Evolutionary conservation across 495 filamentous ascomycete species (phyloP).

Genomic region (Lepraria neglecta): DNA sequence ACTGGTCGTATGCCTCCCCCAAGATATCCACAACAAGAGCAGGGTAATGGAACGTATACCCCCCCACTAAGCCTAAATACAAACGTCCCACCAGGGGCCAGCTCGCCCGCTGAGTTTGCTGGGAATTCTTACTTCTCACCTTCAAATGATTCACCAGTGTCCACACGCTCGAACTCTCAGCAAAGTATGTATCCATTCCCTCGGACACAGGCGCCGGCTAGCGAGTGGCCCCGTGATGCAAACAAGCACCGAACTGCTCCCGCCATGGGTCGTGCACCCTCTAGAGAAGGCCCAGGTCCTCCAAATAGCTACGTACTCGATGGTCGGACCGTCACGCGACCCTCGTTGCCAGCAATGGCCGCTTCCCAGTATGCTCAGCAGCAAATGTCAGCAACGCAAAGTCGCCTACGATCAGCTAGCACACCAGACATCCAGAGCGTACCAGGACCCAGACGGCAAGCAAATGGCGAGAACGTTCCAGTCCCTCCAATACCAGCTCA

Average conservation of each 20-base stretch:
- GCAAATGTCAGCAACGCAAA: conserved; percentile 45
- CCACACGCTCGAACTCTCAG: conserved; percentile 74
- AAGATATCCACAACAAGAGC: conserved; percentile 59
- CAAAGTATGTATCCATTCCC: conserved; percentile 69
- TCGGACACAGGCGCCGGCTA: conserved; percentile 58
- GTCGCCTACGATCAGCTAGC: conserved; percentile 59
- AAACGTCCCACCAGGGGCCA: conserved; percentile 43
- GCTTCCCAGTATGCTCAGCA: conserved; percentile 49
- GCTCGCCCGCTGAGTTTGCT: conserved; percentile 46
- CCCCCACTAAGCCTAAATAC: conserved; percentile 68
- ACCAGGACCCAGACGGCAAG: conserved; percentile 42
- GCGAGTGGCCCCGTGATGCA: conserved; percentile 58
- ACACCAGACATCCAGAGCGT: conserved; percentile 57
- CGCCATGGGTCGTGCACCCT: conserved; percentile 69
- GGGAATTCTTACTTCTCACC: conserved; percentile 90
- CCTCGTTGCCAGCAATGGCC: conserved; percentile 73
- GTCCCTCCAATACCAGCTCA: conserved; percentile 57
- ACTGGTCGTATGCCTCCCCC: conserved; percentile 58
- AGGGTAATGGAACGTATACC: conserved; percentile 28
- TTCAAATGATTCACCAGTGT: conserved; percentile 71
- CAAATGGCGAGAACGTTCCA: conserved; percentile 59
- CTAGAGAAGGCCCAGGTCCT: conserved; percentile 64
- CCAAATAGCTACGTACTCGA: conserved; percentile 56
- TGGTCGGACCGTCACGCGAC: conserved; percentile 63
- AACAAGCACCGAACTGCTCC: conserved; percentile 80